Conservation (phyloP, 331 rosid genomes). For the Cydonia oblonga region DNA sequence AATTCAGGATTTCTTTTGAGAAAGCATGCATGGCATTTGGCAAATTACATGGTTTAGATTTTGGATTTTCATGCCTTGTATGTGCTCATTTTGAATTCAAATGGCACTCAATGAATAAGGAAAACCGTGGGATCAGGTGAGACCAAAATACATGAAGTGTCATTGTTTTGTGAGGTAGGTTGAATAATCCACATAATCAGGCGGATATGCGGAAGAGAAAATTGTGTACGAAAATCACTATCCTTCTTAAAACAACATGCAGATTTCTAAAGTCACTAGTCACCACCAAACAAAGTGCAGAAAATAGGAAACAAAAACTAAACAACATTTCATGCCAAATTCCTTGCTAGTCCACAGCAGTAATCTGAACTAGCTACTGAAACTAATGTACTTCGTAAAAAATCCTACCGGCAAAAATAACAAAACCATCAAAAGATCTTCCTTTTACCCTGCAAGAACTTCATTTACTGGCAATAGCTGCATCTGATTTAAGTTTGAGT, state of each 20-base stretch:
- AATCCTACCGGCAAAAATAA: not conserved
- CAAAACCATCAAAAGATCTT: not conserved
- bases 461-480: slow-evolving; percentile 14
- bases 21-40: not conserved
- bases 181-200: not conserved
- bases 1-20: not conserved
- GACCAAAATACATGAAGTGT: no score
- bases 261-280: not conserved
- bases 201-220: not conserved
- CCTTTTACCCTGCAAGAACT: not conserved
- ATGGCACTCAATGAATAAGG: not conserved
- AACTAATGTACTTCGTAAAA: not conserved
- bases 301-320: not conserved
- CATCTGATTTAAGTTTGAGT: slow-evolving; percentile 23
- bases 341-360: not conserved
- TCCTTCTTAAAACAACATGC: not conserved
- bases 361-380: not conserved
- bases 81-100: no score
- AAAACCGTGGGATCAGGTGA: not conserved
- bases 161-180: no score
- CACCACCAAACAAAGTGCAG: not conserved
- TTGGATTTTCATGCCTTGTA: no score
- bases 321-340: not conserved
- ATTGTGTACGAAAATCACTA: not conserved
- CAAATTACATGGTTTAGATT: not conserved